These are phyloP conservation scores for Taphrina confusa DNA, from an alignment of 1,139 yeast genomes.

Conservation along the genomic window DNA sequence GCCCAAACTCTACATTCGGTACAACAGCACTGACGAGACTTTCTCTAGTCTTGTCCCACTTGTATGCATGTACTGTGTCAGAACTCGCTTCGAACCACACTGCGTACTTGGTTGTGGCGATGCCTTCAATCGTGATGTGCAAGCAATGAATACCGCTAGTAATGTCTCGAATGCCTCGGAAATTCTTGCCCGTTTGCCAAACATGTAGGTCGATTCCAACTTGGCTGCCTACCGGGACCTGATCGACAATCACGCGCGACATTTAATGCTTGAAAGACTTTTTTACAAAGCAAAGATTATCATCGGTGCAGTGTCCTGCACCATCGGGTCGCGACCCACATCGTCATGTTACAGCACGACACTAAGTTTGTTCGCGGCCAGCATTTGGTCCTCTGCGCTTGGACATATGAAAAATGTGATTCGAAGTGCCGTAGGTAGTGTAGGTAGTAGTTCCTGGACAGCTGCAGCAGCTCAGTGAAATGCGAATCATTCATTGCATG, in stretches of 20 bases:
- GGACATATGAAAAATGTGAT: no score
- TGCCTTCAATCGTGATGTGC: conserved; percentile 17
- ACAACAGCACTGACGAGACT: background rate
- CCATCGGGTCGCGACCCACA: no score
- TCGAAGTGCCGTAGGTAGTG: no score
- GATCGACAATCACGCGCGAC: conserved; percentile 7
- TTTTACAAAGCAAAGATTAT: background rate
- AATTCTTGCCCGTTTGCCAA: conserved; percentile 31
- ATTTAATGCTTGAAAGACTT: background rate
- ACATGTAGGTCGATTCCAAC: conserved; percentile 31
- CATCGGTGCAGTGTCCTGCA: no score
- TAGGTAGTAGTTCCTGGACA: no score
- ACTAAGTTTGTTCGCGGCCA: no score
- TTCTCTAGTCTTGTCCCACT: background rate
- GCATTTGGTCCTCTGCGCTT: no score
- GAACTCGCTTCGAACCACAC: background rate
- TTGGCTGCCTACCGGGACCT: conserved; percentile 24
- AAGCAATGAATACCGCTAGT: conserved; percentile 31
- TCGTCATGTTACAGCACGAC: no score
- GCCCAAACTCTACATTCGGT: background rate
- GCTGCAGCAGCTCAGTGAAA: no score
- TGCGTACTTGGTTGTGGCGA: conserved; percentile 15
- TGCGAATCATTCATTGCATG: no score
- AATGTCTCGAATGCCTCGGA: conserved; percentile 26
- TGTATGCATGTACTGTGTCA: background rate